Conservation (phyloP, 2,329 filamentous ascomycete genomes). For the Verticillium longisporum region DNA sequence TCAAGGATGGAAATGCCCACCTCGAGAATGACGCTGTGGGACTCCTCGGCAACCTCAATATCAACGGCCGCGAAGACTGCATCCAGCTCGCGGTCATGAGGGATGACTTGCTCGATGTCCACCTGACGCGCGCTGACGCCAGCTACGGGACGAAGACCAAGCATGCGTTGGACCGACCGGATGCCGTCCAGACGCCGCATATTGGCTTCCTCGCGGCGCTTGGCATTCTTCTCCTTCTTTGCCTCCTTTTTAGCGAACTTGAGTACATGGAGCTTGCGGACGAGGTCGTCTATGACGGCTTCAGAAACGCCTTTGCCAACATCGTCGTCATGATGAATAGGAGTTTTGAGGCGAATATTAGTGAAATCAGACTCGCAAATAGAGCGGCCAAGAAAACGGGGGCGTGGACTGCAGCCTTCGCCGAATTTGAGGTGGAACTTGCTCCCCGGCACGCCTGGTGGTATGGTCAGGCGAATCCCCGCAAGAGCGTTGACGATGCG, state of each 20-base stretch:
- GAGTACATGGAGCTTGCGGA: background rate
- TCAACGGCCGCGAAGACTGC: conserved; percentile 71
- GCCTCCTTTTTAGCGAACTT: conserved; percentile 1
- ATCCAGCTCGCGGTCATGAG: conserved; percentile 1
- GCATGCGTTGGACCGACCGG: conserved; percentile 8
- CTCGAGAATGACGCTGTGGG: conserved; percentile 67
- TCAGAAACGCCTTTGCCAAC: background rate
- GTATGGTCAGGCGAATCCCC: conserved; percentile 49
- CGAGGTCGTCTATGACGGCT: conserved; percentile 2
- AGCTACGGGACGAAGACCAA: conserved; percentile 7
- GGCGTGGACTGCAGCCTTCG: conserved; percentile 51
- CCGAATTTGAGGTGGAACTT: conserved; percentile 59
- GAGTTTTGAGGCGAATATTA: background rate
- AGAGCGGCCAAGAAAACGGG: conserved; percentile 60
- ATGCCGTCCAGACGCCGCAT: conserved; percentile 2
- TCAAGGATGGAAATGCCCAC: conserved; percentile 80
- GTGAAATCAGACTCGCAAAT: conserved; percentile 11
- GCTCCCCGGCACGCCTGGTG: conserved; percentile 37
- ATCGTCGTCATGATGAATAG: conserved; percentile 3
- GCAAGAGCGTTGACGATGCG: conserved; percentile 56
- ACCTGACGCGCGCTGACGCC: background rate
- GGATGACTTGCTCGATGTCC: background rate
- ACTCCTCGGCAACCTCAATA: conserved; percentile 70
- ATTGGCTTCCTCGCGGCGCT: background rate
- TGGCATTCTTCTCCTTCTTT: conserved; percentile 7